A percentile compares a stretch with the other conserved stretches of the same genome.
Evolutionary conservation across 2,329 filamentous ascomycete species (phyloP).

Genomic region (Arachnomyces sp.): DNA sequence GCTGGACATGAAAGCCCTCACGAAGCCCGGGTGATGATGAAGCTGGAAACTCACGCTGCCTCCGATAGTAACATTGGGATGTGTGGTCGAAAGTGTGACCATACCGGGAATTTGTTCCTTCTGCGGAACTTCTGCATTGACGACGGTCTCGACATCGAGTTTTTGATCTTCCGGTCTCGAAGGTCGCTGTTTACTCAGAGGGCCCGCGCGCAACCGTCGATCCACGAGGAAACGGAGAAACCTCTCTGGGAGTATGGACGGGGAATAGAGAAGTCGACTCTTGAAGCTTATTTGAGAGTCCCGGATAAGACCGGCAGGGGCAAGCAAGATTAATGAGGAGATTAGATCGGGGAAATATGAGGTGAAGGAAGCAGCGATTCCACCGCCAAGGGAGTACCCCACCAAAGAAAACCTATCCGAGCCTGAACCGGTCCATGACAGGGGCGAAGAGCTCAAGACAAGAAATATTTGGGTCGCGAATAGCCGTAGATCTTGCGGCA

Average conservation of each 20-base stretch:
- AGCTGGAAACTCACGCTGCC: slow-evolving; percentile 63
- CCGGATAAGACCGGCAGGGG: slow-evolving; percentile 70
- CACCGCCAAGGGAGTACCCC: slow-evolving; percentile 75
- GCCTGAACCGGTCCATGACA: slow-evolving; percentile 53
- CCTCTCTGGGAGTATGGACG: slow-evolving; percentile 51
- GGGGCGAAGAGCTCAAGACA: slow-evolving; percentile 58
- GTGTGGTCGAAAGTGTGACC: slow-evolving; percentile 41
- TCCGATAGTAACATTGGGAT: slow-evolving; percentile 50
- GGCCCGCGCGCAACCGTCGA: slow-evolving; percentile 40
- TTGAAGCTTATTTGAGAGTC: slow-evolving; percentile 51
- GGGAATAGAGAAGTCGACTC: slow-evolving; percentile 55
- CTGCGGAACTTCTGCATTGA: slow-evolving; percentile 32
- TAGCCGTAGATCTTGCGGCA: slow-evolving; percentile 64
- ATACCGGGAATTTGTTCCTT: slow-evolving; percentile 32
- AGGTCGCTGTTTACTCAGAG: slow-evolving; percentile 15
- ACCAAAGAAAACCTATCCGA: slow-evolving; percentile 57
- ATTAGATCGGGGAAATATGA: slow-evolving; percentile 61
- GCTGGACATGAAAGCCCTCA: slow-evolving; percentile 61
- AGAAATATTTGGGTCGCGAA: slow-evolving; percentile 66
- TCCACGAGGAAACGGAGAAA: slow-evolving; percentile 46
- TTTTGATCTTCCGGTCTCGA: slow-evolving; percentile 25
- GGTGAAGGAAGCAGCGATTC: slow-evolving; percentile 61
- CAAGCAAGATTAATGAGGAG: slow-evolving; percentile 63
- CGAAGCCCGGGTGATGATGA: slow-evolving; percentile 56
- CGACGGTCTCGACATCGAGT: slow-evolving; percentile 33